phyloP scores from a whole-genome alignment of 177 flowering plant species.

The Vitis hybrid region DNA sequence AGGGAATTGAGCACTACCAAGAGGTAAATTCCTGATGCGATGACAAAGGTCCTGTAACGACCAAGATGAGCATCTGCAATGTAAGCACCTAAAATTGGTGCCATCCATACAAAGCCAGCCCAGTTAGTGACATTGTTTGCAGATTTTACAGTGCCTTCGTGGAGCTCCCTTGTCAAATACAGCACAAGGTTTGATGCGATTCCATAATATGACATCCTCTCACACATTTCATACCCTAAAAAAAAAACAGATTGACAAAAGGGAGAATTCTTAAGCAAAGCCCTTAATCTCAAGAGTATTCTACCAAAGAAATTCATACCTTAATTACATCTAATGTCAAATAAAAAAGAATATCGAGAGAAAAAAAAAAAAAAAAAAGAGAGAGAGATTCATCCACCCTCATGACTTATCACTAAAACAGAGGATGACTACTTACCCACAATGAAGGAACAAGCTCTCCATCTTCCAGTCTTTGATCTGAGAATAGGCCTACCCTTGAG shows the following conservation, averaged over 20 bases:
- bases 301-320: too few species aligned
- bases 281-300: not conserved
- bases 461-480: slow-evolving; percentile 34
- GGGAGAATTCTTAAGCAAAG: not conserved
- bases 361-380: too few species aligned
- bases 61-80: slow-evolving; percentile 68
- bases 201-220: slow-evolving; percentile 66
- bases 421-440: slow-evolving; percentile 22
- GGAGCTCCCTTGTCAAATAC: slow-evolving; percentile 46
- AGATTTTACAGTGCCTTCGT: slow-evolving; percentile 58
- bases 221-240: slow-evolving; percentile 57
- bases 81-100: slow-evolving; percentile 67
- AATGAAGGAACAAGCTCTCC: slow-evolving; percentile 45
- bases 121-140: slow-evolving; percentile 59
- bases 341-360: too few species aligned
- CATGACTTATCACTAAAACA: too few species aligned
- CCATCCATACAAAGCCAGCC: slow-evolving; percentile 63
- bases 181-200: slow-evolving; percentile 52
- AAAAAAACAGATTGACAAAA: not conserved
- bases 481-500: slow-evolving; percentile 36
- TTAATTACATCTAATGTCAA: too few species aligned
- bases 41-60: slow-evolving; percentile 59
- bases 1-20: slow-evolving; percentile 24
- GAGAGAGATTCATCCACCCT: too few species aligned
- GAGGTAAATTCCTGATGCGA: slow-evolving; percentile 47